Base-by-base conservation (phyloP, 768 basidiomycete genomes). In the Calocera viscosa region DNA sequence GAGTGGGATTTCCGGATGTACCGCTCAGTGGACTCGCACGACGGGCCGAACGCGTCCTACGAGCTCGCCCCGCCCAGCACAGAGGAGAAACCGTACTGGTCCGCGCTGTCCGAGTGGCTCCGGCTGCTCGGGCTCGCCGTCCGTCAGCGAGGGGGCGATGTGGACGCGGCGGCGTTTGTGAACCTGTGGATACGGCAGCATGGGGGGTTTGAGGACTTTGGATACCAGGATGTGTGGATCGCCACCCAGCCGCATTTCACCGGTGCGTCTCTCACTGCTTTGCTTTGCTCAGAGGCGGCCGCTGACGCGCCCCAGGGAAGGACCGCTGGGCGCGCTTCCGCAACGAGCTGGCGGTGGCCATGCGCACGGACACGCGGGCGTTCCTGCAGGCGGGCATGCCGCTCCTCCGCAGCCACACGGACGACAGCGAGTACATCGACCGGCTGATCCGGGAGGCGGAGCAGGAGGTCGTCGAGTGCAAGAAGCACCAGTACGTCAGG, bases 1-100 rank as follows among this genome's bases (percentile, higher is more conserved):
- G 90, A 91, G 76, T 88, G 84, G 72, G 87, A 88, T 65, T 90
- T 88, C 72, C 73, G 76, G 67, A 77, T 83, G n/a, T 85, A 88
- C 70, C 86, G 84, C 69, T 67, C 67, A n/a, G 75, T 86, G 67
- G 79, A 80, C 69, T 72, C 73, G 22, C 79, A 77, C 1, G 63
- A 74, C 39, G 53, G 33, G 12, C 60, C 35, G 1, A 35, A 26
- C 40, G 40, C 39, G 40, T 39, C 24, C 16, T 32, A 30, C 22
- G 72, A 79, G n/a, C 71, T 78, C 1, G 78, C 78, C 5, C 76
- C 80, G 0, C 76, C 80, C 34, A 72, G 78, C 63, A 72, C 83
- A 39, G 77, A 75, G 1, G 77, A 35, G 24, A 67, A 33, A 47
- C 35, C 7, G 17, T 22, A 43, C 17, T 67, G 78, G 5, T 85